Evolutionary conservation across 2,329 filamentous ascomycete genomes (phyloP), one percentile per base, ranked within the genome.

Genomic region (Cadophora sp.): DNA sequence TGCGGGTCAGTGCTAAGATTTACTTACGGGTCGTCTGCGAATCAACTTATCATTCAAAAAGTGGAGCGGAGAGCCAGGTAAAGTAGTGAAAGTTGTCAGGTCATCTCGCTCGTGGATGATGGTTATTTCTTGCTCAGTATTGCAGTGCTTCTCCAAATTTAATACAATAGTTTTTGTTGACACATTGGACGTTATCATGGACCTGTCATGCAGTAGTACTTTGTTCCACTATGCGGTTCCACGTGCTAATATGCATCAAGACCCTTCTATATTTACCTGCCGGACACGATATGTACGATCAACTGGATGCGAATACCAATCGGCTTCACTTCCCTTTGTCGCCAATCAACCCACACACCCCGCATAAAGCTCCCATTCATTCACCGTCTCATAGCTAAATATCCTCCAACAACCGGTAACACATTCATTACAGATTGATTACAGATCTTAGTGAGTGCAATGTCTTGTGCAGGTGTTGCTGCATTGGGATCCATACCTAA

Each of bases 1-100:
- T 61, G 34, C 31, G 37, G 37, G 19, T 65, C 43, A 34, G 63
- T 37, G 55, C 63, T 65, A 26, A 60, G 29, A 27, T 60, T 43
- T 55, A 46, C 19, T 16, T 26, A 37, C 31, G 55, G 31, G n/a
- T 31, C 9, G 19, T 53, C 60, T 48, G 24, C 4, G n/a, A 50
- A 27, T 51, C 9, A 53, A 43, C 50, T 31, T 29, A 58, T 19
- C n/a, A 64, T 48, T 61, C 40, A 22, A 46, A 29, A 22, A 22
- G 11, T 46, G 37, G 58, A 22, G 24, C 46, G 12, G 4, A 37
- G 16, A 29, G 55, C 55, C 16, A 37, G 55, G n/a, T 14, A 16
- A 11, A 40, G 22, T 37, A 58, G n/a, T 16, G 29, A 31, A 56
- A 29, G 3, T 24, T 34, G 22, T 19, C 31, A 26, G 0, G 34